A percentile compares a stretch with the other conserved stretches of the same genome.
Evolutionary conservation across 2,329 filamentous ascomycete species (phyloP).

Genomic region (Dactylellina drechsleri): DNA sequence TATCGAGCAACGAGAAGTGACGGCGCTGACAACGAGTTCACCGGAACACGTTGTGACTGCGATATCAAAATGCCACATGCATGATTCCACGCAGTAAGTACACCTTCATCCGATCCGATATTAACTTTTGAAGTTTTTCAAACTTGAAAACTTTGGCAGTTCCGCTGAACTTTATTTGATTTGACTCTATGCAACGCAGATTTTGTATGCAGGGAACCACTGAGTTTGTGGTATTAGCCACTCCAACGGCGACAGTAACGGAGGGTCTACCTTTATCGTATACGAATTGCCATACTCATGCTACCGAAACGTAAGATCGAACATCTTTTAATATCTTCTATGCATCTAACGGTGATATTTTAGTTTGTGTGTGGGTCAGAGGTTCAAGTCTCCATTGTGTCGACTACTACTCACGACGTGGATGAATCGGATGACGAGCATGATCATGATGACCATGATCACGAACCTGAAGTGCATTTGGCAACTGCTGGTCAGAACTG

Average conservation of each 20-base stretch:
- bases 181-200: slow-evolving; percentile 21
- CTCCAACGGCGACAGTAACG: slow-evolving; percentile 51
- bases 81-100: slow-evolving; percentile 45
- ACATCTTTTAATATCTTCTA: too few relatives aligned
- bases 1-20: slow-evolving; percentile 36
- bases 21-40: slow-evolving; percentile 24
- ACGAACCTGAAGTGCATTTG: background rate
- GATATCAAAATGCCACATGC: slow-evolving; percentile 40
- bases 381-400: slow-evolving; percentile 64
- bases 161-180: slow-evolving; percentile 20
- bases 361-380: slow-evolving; percentile 74
- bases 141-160: background rate
- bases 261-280: slow-evolving; percentile 60
- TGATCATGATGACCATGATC: slow-evolving; percentile 35
- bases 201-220: slow-evolving; percentile 42
- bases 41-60: slow-evolving; percentile 26
- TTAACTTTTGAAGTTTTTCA: background rate
- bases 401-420: too few relatives aligned
- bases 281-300: slow-evolving; percentile 70
- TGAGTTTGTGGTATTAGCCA: slow-evolving; percentile 37
- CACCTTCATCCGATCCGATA: background rate
- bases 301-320: slow-evolving; percentile 62
- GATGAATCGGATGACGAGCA: slow-evolving; percentile 54
- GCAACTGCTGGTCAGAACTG: slow-evolving; percentile 65
- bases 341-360: too few relatives aligned